These are phyloP conservation scores for Phyllostachys edulis DNA, from an alignment of 176 grass and related monocot species.

Conservation along the genomic window DNA sequence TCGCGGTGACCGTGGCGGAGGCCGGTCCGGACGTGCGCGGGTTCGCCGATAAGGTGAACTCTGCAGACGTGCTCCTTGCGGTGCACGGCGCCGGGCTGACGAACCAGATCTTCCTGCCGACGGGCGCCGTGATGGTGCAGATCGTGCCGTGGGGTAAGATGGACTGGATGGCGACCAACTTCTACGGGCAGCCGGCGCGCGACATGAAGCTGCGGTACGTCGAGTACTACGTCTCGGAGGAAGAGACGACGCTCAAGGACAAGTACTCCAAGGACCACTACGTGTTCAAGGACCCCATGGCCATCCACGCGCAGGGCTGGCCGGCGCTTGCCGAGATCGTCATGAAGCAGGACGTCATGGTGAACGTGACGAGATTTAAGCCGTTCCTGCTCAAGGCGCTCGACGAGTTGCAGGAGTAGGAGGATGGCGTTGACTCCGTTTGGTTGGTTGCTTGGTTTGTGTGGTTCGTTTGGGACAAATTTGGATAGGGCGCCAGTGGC, in stretches of 20 bases:
- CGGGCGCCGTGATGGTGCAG: slow-evolving; percentile 67
- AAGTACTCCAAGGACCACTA: slow-evolving; percentile 64
- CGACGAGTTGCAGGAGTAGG: slow-evolving; percentile 65
- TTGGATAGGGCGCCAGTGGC: neutral
- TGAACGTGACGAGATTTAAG: slow-evolving; percentile 71
- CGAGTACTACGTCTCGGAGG: slow-evolving; percentile 72
- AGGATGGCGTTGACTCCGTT: neutral
- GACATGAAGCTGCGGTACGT: slow-evolving; percentile 84
- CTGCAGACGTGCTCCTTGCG: slow-evolving; percentile 69
- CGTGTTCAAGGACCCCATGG: slow-evolving; percentile 75
- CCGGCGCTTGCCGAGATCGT: slow-evolving; percentile 61
- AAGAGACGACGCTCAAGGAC: slow-evolving; percentile 76
- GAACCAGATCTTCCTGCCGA: slow-evolving; percentile 80
- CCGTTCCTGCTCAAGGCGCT: slow-evolving; percentile 56
- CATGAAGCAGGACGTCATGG: slow-evolving; percentile 90
- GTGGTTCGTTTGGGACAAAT: neutral
- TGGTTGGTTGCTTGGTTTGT: neutral
- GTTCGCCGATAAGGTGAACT: slow-evolving; percentile 62
- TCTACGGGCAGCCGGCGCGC: slow-evolving; percentile 54
- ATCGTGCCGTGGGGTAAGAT: slow-evolving; percentile 80
- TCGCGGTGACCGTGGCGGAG: slow-evolving; percentile 51
- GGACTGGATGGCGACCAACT: slow-evolving; percentile 70
- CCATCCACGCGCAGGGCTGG: slow-evolving; percentile 67
- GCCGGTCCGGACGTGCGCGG: slow-evolving; percentile 37
- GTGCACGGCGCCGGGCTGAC: slow-evolving; percentile 82